Conservation (phyloP, 352 stramenopile genomes). For the Thraustochytrium sp. region DNA sequence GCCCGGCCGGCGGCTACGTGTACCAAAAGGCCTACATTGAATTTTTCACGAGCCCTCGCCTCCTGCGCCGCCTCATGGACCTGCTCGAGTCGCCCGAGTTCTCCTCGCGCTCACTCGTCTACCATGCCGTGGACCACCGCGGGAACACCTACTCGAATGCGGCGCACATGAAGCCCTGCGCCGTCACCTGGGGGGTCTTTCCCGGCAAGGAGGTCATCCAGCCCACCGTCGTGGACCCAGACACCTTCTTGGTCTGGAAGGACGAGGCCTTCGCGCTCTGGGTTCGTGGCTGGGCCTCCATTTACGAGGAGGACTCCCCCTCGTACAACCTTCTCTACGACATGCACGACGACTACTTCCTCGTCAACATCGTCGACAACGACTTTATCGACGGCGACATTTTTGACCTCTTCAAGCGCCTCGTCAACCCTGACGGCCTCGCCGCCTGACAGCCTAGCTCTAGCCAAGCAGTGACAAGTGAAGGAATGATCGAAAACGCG, state of each 20-base stretch:
- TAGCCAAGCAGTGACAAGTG: no score
- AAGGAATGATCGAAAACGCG: no score
- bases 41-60: constrained; percentile 90
- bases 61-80: constrained; percentile 80
- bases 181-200: constrained; percentile 97
- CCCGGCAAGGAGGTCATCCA: constrained; percentile 89
- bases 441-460: no score
- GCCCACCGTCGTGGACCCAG: constrained; percentile 94
- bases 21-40: constrained; percentile 99
- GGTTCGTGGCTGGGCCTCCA: constrained; percentile 87
- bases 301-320: constrained; percentile 83
- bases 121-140: constrained; percentile 77
- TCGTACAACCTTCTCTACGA: constrained; percentile 83
- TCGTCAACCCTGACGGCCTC: no score
- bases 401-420: constrained; percentile 49
- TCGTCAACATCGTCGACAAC: constrained; percentile 98
- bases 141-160: constrained; percentile 83
- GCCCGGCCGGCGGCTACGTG: constrained; percentile 83
- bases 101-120: constrained; percentile 59
- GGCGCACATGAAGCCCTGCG: constrained; percentile 54
- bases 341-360: constrained; percentile 92
- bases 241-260: constrained; percentile 84
- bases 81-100: constrained; percentile 26
- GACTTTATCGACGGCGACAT: constrained; percentile 69
- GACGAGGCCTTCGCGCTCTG: constrained; percentile 95